Evolutionary conservation across 768 basidiomycete genomes (phyloP).

Genomic region (Scleroderma citrinum): DNA sequence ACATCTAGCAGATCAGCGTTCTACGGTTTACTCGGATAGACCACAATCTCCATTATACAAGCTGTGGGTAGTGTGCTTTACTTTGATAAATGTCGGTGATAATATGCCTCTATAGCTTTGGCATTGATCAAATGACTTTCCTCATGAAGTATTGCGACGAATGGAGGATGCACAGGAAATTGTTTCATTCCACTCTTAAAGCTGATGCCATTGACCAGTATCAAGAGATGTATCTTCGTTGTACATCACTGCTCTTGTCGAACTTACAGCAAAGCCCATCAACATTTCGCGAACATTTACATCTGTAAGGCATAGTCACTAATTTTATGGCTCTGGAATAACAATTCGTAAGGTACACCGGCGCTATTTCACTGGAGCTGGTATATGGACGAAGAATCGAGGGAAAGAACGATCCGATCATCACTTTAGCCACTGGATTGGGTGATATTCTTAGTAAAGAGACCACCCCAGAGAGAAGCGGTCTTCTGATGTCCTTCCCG

Average conservation of each 20-base stretch:
- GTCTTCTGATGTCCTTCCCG: constrained; percentile 5
- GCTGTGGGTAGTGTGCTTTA: not conserved
- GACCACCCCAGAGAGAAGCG: constrained; percentile 1
- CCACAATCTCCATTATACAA: constrained; percentile 1
- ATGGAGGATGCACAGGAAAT: constrained; percentile 13
- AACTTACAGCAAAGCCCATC: not conserved
- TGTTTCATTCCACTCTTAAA: constrained; percentile 8
- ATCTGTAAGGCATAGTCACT: not conserved
- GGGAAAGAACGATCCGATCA: not conserved
- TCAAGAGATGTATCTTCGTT: constrained; percentile 1
- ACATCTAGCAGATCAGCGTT: constrained; percentile 8
- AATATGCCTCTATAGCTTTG: not conserved
- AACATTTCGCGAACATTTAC: not conserved
- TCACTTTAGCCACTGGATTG: not conserved
- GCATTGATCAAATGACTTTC: constrained; percentile 6
- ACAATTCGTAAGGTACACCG: not conserved
- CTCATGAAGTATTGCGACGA: constrained; percentile 9
- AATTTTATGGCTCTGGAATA: not conserved
- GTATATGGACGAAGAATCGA: constrained; percentile 4
- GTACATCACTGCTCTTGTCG: not conserved
- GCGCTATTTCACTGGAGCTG: constrained; percentile 19
- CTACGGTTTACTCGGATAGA: constrained; percentile 8
- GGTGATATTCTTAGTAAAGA: not conserved
- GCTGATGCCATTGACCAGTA: constrained; percentile 3
- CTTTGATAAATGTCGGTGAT: too few species aligned